These are phyloP conservation scores for Cryomyces minteri DNA, from an alignment of 495 filamentous ascomycete species.

Conservation along the genomic window DNA sequence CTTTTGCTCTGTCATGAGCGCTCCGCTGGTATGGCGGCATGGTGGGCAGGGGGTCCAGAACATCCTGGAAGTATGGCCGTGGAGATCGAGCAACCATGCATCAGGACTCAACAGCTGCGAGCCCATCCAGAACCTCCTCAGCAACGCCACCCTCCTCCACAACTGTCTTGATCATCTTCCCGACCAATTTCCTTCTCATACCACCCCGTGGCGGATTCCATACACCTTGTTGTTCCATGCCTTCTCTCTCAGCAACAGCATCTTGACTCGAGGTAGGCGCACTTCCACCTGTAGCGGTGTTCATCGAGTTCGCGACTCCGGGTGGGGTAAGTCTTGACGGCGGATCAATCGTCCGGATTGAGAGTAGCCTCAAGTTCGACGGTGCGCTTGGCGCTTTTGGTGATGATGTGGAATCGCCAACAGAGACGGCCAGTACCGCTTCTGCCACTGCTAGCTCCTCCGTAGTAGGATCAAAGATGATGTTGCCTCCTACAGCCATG, in stretches of 20 bases:
- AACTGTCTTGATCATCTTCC: constrained; percentile 33
- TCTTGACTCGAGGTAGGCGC: constrained; percentile 22
- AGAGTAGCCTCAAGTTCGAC: constrained; percentile 28
- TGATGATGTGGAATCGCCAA: constrained; percentile 26
- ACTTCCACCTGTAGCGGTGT: constrained; percentile 37
- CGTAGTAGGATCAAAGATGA: constrained; percentile 81
- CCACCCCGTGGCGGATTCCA: constrained; percentile 68
- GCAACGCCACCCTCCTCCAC: constrained; percentile 46
- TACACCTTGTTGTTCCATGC: constrained; percentile 43
- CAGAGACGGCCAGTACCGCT: constrained; percentile 30
- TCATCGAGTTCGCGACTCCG: constrained; percentile 49
- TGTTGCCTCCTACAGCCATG: constrained; percentile 65
- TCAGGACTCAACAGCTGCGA: constrained; percentile 32
- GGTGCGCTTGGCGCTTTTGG: constrained; percentile 1
- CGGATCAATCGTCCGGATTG: constrained; percentile 49
- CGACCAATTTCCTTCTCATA: constrained; percentile 46
- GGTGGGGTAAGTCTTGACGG: constrained; percentile 52
- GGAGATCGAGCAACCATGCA: too few relatives aligned
- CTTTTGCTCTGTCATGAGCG: too few relatives aligned
- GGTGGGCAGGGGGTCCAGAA: too few relatives aligned
- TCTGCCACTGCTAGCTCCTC: constrained; percentile 36
- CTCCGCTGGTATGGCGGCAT: too few relatives aligned
- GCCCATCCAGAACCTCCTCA: constrained; percentile 63
- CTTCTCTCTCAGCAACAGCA: constrained; percentile 29
- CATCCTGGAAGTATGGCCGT: too few relatives aligned